Evolutionary conservation across 2,329 filamentous ascomycete genomes (phyloP).

Genomic region (Penicillium sp.): DNA sequence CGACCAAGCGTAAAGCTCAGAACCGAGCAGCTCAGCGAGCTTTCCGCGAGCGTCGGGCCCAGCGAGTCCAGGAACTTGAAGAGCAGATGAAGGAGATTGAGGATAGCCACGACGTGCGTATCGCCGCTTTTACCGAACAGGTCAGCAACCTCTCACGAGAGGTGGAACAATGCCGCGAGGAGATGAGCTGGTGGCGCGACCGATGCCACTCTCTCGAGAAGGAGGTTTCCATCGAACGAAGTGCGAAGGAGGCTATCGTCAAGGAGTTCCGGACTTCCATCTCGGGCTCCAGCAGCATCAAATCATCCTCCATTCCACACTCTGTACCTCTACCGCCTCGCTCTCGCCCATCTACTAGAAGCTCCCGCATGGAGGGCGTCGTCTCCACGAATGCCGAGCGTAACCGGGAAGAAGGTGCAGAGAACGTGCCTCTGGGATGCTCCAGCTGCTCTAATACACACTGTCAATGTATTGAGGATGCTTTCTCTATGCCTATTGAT

Average conservation of each 20-base stretch:
- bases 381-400: conserved; percentile 12
- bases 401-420: conserved; percentile 20
- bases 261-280: conserved; percentile 39
- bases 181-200: conserved; percentile 45
- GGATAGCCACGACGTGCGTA: conserved; percentile 43
- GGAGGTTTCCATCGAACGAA: conserved; percentile 49
- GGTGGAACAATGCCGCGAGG: conserved; percentile 59
- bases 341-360: conserved; percentile 15
- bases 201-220: conserved; percentile 61
- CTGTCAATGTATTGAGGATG: conserved; percentile 59
- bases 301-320: conserved; percentile 27
- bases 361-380: conserved; percentile 20
- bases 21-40: conserved; percentile 88
- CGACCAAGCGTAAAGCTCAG: conserved; percentile 89
- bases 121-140: conserved; percentile 52
- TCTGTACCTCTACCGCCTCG: conserved; percentile 40
- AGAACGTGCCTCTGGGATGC: conserved; percentile 54
- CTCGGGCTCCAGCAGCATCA: conserved; percentile 17
- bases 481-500: conserved; percentile 46
- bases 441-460: conserved; percentile 60
- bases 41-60: conserved; percentile 81
- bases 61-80: conserved; percentile 68
- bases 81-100: conserved; percentile 49
- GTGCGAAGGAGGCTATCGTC: conserved; percentile 41
- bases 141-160: conserved; percentile 58